A percentile compares a stretch with the other conserved stretches of the same genome.
These are phyloP conservation scores for Fusarium tricinctum DNA, from an alignment of 2,329 filamentous ascomycete species.

Conservation along the genomic window DNA sequence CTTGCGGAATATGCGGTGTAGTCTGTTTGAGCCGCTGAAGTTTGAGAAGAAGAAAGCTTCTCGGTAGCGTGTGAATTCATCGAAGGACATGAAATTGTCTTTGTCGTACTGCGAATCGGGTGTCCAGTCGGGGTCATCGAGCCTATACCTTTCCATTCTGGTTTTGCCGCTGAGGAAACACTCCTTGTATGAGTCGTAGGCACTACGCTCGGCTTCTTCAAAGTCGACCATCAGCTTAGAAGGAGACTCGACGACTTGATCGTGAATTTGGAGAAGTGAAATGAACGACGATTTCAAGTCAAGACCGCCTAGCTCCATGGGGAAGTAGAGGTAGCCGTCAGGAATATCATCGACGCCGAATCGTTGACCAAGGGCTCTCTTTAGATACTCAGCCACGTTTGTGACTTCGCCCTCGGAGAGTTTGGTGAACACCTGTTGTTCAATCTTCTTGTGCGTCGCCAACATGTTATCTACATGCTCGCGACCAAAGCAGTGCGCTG, in stretches of 20 bases:
- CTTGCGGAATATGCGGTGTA: slow-evolving; percentile 54
- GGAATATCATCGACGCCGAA: slow-evolving; percentile 63
- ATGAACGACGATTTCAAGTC: slow-evolving; percentile 63
- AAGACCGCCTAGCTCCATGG: slow-evolving; percentile 61
- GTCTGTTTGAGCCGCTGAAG: slow-evolving; percentile 20
- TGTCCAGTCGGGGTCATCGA: slow-evolving; percentile 47
- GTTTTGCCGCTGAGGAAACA: slow-evolving; percentile 53
- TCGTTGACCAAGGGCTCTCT: slow-evolving; percentile 63
- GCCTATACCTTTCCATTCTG: not conserved
- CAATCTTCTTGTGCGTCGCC: slow-evolving; percentile 63
- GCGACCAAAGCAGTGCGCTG: slow-evolving; percentile 66
- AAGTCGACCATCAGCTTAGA: slow-evolving; percentile 51
- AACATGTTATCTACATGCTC: slow-evolving; percentile 68
- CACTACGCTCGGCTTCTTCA: slow-evolving; percentile 53
- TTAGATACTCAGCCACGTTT: slow-evolving; percentile 69
- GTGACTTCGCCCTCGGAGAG: slow-evolving; percentile 45
- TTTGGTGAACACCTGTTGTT: slow-evolving; percentile 61
- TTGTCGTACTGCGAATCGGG: slow-evolving; percentile 51
- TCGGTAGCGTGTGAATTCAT: slow-evolving; percentile 60
- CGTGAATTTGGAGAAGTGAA: slow-evolving; percentile 57
- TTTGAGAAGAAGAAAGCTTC: slow-evolving; percentile 57
- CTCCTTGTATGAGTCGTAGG: slow-evolving; percentile 54
- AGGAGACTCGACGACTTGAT: slow-evolving; percentile 51
- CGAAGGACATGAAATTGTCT: slow-evolving; percentile 60
- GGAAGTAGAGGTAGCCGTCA: slow-evolving; percentile 63